Evolutionary conservation across 768 basidiomycete species (phyloP), one percentile per base, ranked within the genome.

Genomic region (Termitomyces heimii): DNA sequence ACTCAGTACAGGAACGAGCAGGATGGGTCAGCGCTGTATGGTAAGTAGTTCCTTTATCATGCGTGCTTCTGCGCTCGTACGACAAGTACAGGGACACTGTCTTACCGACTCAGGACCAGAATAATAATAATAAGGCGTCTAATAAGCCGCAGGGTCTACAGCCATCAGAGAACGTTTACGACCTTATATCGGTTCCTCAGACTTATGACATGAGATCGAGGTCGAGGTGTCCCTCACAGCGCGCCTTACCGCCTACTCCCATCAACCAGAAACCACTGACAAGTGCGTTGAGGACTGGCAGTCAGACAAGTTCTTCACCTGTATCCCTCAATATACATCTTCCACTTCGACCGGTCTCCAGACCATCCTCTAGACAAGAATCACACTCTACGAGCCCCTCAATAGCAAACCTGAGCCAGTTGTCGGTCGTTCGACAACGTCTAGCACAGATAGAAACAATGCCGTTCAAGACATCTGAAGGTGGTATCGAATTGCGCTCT

Each of bases 1-100:
- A 72, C 10, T 82, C 82, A 22, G 78, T 82, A 28, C 76, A 79
- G 57, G 86, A 87, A 55, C 75, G 89, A 51, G 87, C 86, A 4
- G 78, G 77, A 9, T 91, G 89, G 89, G 78, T 91, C 50, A 86
- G 84, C 63, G 80, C 84, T 3, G 82, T 90, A 47, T 91, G 89
- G 89, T 88, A 67, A 64, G 76, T 66, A 16, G 24, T 35, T 43
- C 48, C 53, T 34, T 34, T 28, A 49, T 34, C 48, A 22, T 54
- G 53, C 53, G 10, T 40, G 39, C 14, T 26, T 39, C 24, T 46
- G 4, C 10, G 35, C 10, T 34, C 10, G 59, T 28, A 48, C 26
- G 26, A 52, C 37, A 37, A 16, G 16, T 55, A 14, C 62, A 87
- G 87, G 87, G 85, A 89, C 65, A 73, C 75, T 5, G 73, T 88